Conservation (phyloP, 805 yeast genomes). For the Jamesozyma jinghongensis region DNA sequence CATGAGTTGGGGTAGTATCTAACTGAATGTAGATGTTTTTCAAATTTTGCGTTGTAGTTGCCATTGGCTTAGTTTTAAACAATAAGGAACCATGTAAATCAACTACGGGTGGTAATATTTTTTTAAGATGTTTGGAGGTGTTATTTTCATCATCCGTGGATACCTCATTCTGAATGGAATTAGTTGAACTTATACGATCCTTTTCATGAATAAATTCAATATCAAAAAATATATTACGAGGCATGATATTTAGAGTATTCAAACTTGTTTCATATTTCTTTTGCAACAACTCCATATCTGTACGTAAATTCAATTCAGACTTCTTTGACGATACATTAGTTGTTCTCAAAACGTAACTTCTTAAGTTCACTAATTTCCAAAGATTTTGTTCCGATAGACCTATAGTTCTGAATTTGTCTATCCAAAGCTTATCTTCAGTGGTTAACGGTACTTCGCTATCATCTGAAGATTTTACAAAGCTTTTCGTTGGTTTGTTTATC, state of each 20-base stretch:
- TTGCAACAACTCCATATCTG: constrained; percentile 15
- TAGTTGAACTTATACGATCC: neutral
- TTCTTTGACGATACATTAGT: constrained; percentile 37
- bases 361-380: constrained; percentile 72
- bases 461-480: constrained; percentile 29
- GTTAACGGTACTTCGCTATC: constrained; percentile 46
- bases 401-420: constrained; percentile 58
- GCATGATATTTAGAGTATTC: constrained; percentile 29
- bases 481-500: constrained; percentile 10
- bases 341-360: constrained; percentile 57
- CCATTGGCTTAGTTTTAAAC: constrained; percentile 32
- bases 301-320: constrained; percentile 5
- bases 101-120: constrained; percentile 4
- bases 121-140: neutral
- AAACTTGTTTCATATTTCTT: constrained; percentile 21
- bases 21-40: constrained; percentile 41
- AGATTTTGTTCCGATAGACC: constrained; percentile 65
- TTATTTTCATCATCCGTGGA: too few species aligned
- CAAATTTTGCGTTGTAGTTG: constrained; percentile 33
- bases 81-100: constrained; percentile 30
- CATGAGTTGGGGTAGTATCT: constrained; percentile 18
- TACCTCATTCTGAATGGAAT: too few species aligned
- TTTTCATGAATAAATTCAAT: constrained; percentile 17
- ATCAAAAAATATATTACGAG: constrained; percentile 46
- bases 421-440: constrained; percentile 61